These are phyloP conservation scores for Entomortierella beljakovae DNA, from an alignment of 192 early-diverging fungal genomes.

Conservation along the genomic window DNA sequence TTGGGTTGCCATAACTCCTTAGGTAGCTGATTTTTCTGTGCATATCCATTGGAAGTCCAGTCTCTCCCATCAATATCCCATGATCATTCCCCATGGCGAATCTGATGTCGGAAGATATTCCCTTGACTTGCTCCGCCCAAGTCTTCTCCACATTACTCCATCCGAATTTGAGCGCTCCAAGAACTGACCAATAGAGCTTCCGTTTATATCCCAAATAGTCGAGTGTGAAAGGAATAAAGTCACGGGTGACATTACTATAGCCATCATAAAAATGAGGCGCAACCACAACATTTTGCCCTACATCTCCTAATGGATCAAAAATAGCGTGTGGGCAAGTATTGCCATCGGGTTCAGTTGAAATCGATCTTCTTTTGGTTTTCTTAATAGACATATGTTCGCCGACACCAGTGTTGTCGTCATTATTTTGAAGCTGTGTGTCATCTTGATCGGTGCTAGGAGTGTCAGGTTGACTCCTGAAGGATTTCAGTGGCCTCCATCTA, in stretches of 20 bases:
- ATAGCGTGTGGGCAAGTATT: conserved; percentile 30
- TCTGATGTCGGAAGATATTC: conserved; percentile 34
- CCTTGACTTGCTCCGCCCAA: conserved; percentile 26
- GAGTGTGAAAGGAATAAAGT: conserved; percentile 44
- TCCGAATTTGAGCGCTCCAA: conserved; percentile 32
- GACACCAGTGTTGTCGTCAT: background rate
- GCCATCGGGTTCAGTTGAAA: conserved; percentile 9
- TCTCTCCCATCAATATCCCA: conserved; percentile 48
- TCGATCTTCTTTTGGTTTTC: too few relatives aligned
- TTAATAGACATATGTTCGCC: background rate
- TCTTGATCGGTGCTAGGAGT: background rate
- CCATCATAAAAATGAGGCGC: conserved; percentile 53
- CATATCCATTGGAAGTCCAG: conserved; percentile 45
- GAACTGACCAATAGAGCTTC: conserved; percentile 31
- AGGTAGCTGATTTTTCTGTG: conserved; percentile 37
- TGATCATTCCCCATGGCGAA: conserved; percentile 16
- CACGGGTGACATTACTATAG: conserved; percentile 42
- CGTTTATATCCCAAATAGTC: conserved; percentile 48
- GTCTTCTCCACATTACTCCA: conserved; percentile 20
- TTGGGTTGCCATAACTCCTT: conserved; percentile 34
- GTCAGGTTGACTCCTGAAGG: conserved; percentile 49
- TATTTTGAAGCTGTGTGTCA: background rate
- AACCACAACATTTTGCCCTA: conserved; percentile 40
- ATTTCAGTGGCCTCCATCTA: conserved; percentile 49
- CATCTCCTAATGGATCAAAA: conserved; percentile 41